Evolutionary conservation across 495 filamentous ascomycete genomes (phyloP).

Genomic region (Opeltia flavorubescens): DNA sequence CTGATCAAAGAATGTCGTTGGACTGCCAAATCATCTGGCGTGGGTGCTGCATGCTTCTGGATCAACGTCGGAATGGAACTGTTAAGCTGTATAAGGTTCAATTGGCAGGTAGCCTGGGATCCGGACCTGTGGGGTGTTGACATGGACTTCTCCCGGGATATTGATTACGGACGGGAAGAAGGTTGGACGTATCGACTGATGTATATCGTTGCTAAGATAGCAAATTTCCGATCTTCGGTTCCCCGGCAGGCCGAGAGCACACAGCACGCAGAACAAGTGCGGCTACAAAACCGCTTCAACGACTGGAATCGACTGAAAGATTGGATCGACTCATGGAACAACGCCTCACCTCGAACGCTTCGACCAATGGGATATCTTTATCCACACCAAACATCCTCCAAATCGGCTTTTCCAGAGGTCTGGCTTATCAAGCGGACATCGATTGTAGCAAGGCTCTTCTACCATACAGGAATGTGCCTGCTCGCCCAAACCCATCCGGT

Average conservation of each 20-base stretch:
- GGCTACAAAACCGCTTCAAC: slow-evolving; percentile 46
- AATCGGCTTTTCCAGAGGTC: slow-evolving; percentile 74
- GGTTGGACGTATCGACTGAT: slow-evolving; percentile 85
- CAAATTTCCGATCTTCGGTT: slow-evolving; percentile 62
- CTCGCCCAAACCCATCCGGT: slow-evolving; percentile 70
- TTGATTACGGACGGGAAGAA: slow-evolving; percentile 49
- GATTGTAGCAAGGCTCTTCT: slow-evolving; percentile 75
- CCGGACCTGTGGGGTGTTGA: slow-evolving; percentile 87
- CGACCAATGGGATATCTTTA: slow-evolving; percentile 66
- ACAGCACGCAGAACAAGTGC: slow-evolving; percentile 45
- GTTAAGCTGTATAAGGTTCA: slow-evolving; percentile 71
- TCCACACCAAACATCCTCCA: slow-evolving; percentile 48
- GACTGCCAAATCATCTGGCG: slow-evolving; percentile 64
- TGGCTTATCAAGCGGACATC: slow-evolving; percentile 77
- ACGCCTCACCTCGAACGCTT: slow-evolving; percentile 69
- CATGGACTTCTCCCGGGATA: slow-evolving; percentile 51
- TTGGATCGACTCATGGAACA: slow-evolving; percentile 71
- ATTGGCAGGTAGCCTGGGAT: slow-evolving; percentile 81
- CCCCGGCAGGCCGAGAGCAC: slow-evolving; percentile 44
- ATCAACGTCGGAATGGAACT: slow-evolving; percentile 84
- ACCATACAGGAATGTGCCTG: slow-evolving; percentile 70
- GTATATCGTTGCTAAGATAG: slow-evolving; percentile 79
- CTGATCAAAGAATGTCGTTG: slow-evolving; percentile 86
- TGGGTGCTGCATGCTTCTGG: slow-evolving; percentile 91
- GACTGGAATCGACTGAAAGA: slow-evolving; percentile 66